Evolutionary conservation across 1,284 basidiomycete genomes (phyloP).

Genomic region (Irpex sp.): DNA sequence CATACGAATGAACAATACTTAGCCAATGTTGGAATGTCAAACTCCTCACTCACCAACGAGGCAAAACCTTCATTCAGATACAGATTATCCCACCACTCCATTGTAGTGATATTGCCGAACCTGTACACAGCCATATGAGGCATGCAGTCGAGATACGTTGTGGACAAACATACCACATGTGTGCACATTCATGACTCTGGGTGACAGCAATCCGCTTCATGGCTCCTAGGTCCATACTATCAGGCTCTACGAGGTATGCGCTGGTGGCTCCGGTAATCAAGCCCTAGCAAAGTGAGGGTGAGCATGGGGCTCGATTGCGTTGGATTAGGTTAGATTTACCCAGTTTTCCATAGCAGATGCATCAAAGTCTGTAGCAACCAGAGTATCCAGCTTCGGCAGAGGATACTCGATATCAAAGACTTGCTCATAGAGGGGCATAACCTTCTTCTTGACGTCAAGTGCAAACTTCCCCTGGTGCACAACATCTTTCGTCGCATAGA

Average conservation of each 20-base stretch:
- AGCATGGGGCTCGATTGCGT: too few species aligned
- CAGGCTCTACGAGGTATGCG: conserved; percentile 78
- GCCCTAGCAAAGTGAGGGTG: conserved; percentile 38
- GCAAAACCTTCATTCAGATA: conserved; percentile 90
- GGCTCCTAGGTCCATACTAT: conserved; percentile 68
- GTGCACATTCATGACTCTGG: conserved; percentile 82
- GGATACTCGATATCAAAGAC: conserved; percentile 90
- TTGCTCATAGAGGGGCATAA: conserved; percentile 90
- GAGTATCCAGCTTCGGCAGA: conserved; percentile 88
- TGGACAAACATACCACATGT: conserved; percentile 63
- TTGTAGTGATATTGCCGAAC: conserved; percentile 91
- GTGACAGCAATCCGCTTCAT: conserved; percentile 78
- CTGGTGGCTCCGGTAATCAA: conserved; percentile 88
- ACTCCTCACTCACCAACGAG: conserved; percentile 48
- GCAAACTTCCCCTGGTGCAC: conserved; percentile 82
- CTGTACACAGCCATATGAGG: conserved; percentile 23
- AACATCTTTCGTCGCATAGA: conserved; percentile 85
- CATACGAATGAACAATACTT: conserved; percentile 2
- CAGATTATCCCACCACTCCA: conserved; percentile 92
- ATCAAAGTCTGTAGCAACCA: conserved; percentile 83
- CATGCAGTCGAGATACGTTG: too few species aligned
- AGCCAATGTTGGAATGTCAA: neutral
- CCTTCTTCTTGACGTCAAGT: conserved; percentile 84
- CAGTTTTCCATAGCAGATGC: conserved; percentile 91
- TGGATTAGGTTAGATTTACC: conserved; percentile 27